Base-by-base conservation (phyloP, 2,329 filamentous ascomycete species). In the Exophiala calicioides region DNA sequence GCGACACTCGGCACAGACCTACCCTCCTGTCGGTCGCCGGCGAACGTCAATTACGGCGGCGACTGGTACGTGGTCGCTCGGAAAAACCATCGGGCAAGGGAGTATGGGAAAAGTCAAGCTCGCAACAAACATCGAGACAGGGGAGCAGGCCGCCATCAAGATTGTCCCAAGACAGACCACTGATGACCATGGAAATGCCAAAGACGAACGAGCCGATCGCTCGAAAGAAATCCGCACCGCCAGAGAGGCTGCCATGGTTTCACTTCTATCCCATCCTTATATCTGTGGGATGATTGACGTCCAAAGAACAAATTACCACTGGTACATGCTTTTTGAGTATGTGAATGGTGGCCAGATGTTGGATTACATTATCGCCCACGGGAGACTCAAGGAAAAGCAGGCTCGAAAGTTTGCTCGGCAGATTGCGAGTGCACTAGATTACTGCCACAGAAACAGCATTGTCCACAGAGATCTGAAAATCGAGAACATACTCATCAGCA, bases 311-410 rank as follows among this genome's bases (percentile, higher is more conserved):
- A 91, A 93, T 62, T 93, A 96, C 66, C 93, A 98, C 69, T 98
- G 93, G 93, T 98, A 98, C 70, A 98, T 98, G 93, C 82, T 98
- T 40, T 98, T 95, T 64, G 93, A 98, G 72, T 96, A 93, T 67
- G 93, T 98, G 68, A 96, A 98, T 64, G 93, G 93, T 36, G 93
- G 93, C 13, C 93, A 98, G 71, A 97, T 98, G 93, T 82, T 98
- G 52, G 93, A 98, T 73, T 98, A 97, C 70, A 98, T 98, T 67
- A 98, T 98, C 65, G 96, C 90, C 3, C 93, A 98, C 63, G 93
- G 91, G 48, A 88, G 94, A 62, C 76, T 98, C 55, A 97, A 97
- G 76, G 93, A 98, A 73, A 97, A 97, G 70, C 91, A 95, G 69
- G 93, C 93, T 6, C 84, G 93, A 62, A 97, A 97, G 67, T 98